phyloP scores from a whole-genome alignment of 1,139 yeast species.

The Meyerozyma elateridarum region DNA sequence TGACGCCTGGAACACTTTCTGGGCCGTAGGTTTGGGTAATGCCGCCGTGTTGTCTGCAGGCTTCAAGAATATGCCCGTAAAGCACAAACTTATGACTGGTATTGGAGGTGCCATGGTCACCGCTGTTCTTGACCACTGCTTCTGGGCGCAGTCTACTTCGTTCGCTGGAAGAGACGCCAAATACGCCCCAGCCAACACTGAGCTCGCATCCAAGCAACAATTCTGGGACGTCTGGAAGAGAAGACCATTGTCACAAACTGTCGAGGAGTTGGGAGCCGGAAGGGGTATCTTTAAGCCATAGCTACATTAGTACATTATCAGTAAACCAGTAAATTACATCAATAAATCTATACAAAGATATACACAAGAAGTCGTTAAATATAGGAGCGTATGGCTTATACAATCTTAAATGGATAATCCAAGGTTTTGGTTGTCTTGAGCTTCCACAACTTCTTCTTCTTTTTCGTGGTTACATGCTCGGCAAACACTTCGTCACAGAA shows the following conservation, averaged over 20 bases:
- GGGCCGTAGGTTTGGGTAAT: constrained; percentile 43
- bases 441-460: constrained; percentile 88
- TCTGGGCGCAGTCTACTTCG: constrained; percentile 41
- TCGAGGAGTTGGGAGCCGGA: constrained; percentile 69
- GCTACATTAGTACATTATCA: no score
- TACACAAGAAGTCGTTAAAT: no score
- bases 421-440: constrained; percentile 67
- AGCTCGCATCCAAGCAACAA: constrained; percentile 48
- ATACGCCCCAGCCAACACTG: constrained; percentile 32
- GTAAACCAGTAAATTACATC: no score
- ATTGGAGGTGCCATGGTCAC: constrained; percentile 37
- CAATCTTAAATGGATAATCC: constrained; percentile 72
- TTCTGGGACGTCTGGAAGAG: constrained; percentile 83
- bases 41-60: constrained; percentile 38
- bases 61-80: constrained; percentile 38
- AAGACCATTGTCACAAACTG: constrained; percentile 78
- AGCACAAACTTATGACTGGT: constrained; percentile 41
- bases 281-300: constrained; percentile 43
- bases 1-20: constrained; percentile 47
- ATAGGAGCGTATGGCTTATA: no score
- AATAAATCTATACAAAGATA: no score
- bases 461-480: constrained; percentile 76
- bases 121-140: constrained; percentile 37
- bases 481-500: constrained; percentile 82
- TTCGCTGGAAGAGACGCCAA: constrained; percentile 36